Base-by-base conservation (phyloP, 148 eudicot genomes). In the Silene latifolia region DNA sequence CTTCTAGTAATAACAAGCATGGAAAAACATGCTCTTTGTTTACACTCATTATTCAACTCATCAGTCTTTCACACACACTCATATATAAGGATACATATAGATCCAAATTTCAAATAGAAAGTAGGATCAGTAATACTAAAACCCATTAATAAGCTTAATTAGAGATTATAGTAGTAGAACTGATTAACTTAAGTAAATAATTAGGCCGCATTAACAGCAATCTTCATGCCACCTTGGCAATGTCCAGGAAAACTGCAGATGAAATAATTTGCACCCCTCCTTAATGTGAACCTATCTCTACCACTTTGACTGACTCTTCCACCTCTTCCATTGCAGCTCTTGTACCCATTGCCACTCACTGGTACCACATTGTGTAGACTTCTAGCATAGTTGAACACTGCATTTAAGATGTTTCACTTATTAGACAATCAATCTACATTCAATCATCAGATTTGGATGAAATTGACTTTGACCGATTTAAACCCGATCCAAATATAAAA, bases 161-260 rank as follows among this genome's bases (percentile, higher is more conserved):
- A 67, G 14, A 20, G 8, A 39, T 0, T 5, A 6, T 39, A 39
- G 44, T 39, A 39, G 44, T 7, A 39, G 4, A 51, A 9, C 12
- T 48, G 44, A 39, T 39, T 39, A 32, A 39, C 2, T 35, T 35
- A 35, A 35, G 4, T 35, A 35, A 35, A 3, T 51, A 70, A 48
- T 72, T 20, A 73, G 46, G 68, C 58, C 4, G 69, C 59, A 11
- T 21, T 47, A 5, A 73, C 64, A 23, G 69, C 58, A 24, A 73
- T 61, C 69, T 73, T 73, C 76, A 73, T 73, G 66, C 76, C 76
- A 62, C 35, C 44, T 7, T 61, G 69, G 59, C 76, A 73, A 47
- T 73, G 76, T 13, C 76, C 76, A 4, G 69, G 76, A 9, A 44
- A 21, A 18, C 56, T 73, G 18, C 76, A 73, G 21, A 73, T 63